Conservation (phyloP, 768 basidiomycete species). For the Calocera cornea region DNA sequence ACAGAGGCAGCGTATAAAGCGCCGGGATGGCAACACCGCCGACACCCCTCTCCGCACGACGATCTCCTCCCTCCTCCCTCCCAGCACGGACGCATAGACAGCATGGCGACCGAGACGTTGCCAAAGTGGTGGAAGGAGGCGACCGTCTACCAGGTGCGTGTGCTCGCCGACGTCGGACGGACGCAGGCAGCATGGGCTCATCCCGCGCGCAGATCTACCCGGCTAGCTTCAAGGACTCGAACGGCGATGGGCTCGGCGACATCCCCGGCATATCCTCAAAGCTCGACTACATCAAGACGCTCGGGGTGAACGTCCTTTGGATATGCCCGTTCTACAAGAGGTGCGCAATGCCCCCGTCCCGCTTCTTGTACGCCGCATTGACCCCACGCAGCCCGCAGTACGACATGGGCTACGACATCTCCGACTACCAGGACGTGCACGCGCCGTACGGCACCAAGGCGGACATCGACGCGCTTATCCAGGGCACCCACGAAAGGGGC, state of each 20-base stretch:
- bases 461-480: conserved; percentile 25
- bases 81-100: background rate
- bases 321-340: conserved; percentile 54
- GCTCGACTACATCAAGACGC: conserved; percentile 51
- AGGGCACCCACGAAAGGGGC: conserved; percentile 38
- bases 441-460: conserved; percentile 48
- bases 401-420: conserved; percentile 65
- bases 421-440: conserved; percentile 55
- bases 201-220: conserved; percentile 38
- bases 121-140: conserved; percentile 31
- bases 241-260: conserved; percentile 57
- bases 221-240: conserved; percentile 53
- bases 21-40: too few relatives aligned
- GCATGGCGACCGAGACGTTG: background rate
- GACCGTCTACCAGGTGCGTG: conserved; percentile 37
- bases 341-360: background rate
- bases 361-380: background rate
- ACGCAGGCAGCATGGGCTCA: too few relatives aligned
- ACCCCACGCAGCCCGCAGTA: conserved; percentile 33
- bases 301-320: conserved; percentile 60
- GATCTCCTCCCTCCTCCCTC: background rate
- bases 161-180: too few relatives aligned
- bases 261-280: conserved; percentile 50
- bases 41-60: background rate
- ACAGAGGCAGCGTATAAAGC: too few relatives aligned